Evolutionary conservation across 1,139 yeast genomes (phyloP), one percentile per base, ranked within the genome.

Genomic region (Candida sp.): DNA sequence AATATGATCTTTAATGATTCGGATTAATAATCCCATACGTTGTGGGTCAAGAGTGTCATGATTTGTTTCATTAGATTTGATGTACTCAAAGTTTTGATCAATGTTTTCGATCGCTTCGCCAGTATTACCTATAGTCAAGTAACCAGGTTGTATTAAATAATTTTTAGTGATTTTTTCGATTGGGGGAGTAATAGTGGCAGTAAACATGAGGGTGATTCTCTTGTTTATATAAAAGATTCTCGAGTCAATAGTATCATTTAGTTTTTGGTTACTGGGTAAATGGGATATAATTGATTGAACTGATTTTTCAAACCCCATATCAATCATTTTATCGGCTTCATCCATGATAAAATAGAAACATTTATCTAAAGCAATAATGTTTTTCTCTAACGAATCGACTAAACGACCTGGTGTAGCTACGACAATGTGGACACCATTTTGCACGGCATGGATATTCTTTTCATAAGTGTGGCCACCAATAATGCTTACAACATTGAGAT

Each of bases 381-480:
- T 80, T 44, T 87, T 71, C 45, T 87, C 93, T 12, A 91, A 55
- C 44, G 89, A 81, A 56, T 93, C 99, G 11, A 89, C 73, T 42
- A 93, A 67, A 49, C 98, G 69, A 7, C 98, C 98, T 0, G 98
- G 98, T 0, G 99, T 93, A 1, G 97, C 98, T 36, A 93, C 89
- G 6, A 91, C 77, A 1, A 91, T 76, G 55, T 88, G 95, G 7
- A 86, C 87, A 2, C 95, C 96, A 22, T 74, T 72, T 25, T 73
- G 71, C 9, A 88, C 60, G 35, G 81, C 77, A 40, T 70, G 64
- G 1, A 84, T 75, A 34, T 91, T 88, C 47, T 84, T 89, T 48
- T 86, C 95, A 43, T 89, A 80, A 21, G 86, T 76, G 54, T 87
- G 96, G 5, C 98, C 99, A 43, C 99, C 99, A 41, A 91, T 93